phyloP scores from a whole-genome alignment of 1,284 basidiomycete genomes.

The Psilocybe mexicana region DNA sequence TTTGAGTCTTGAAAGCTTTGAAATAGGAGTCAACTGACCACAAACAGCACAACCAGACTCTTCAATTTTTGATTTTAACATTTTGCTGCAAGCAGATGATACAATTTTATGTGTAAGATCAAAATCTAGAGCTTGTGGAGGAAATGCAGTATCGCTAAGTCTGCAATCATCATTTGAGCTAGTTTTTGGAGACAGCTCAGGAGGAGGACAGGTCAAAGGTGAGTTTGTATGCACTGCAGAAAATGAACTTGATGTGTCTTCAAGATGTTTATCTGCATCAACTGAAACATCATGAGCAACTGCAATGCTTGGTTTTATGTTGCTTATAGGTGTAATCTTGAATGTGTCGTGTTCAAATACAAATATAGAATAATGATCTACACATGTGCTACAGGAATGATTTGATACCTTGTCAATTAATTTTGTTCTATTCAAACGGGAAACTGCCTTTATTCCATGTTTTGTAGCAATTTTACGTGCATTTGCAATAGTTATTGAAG shows the following conservation, averaged over 20 bases:
- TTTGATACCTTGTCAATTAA: not conserved
- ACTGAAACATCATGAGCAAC: too few relatives aligned
- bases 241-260: too few relatives aligned
- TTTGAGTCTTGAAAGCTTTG: conserved; percentile 15
- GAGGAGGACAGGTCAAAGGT: too few relatives aligned
- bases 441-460: not conserved
- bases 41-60: not conserved
- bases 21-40: conserved; percentile 2
- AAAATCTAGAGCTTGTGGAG: not conserved
- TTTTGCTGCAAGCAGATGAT: not conserved
- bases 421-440: not conserved
- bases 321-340: too few relatives aligned
- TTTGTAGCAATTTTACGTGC: not conserved
- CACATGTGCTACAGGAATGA: not conserved
- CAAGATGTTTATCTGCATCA: too few relatives aligned
- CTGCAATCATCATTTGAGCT: too few relatives aligned
- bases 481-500: not conserved
- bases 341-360: too few relatives aligned
- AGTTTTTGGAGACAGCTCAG: too few relatives aligned
- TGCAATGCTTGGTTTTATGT: too few relatives aligned
- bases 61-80: not conserved
- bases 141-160: not conserved
- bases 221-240: too few relatives aligned
- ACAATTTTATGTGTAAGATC: not conserved
- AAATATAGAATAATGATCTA: too few relatives aligned